Evolutionary conservation across 176 grass and related monocot genomes (phyloP).

Genomic region (Musa troglodytarum): DNA sequence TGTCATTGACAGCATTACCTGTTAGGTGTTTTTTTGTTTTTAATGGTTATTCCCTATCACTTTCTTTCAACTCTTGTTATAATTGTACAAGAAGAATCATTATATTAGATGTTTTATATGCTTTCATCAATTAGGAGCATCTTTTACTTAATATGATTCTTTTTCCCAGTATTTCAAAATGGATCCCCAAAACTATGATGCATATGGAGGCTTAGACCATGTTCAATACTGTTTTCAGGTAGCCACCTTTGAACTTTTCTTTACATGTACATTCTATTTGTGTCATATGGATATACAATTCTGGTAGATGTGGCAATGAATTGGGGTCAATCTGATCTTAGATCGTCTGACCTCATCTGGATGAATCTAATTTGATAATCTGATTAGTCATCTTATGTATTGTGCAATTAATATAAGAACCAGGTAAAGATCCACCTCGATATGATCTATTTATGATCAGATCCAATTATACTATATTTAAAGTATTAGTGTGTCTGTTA

Average conservation of each 20-base stretch:
- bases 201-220: conserved; percentile 53
- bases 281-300: not conserved
- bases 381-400: not conserved
- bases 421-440: no score
- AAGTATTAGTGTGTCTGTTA: not conserved
- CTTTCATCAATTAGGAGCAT: not conserved
- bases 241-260: conserved; percentile 14
- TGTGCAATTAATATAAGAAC: no score
- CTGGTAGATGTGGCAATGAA: not conserved
- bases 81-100: not conserved
- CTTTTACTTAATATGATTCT: conserved; percentile 1
- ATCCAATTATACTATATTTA: not conserved
- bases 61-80: no score
- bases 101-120: not conserved
- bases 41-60: no score
- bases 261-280: not conserved
- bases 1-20: no score
- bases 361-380: not conserved
- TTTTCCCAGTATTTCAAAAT: conserved; percentile 86
- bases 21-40: no score
- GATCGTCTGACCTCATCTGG: not conserved
- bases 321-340: not conserved
- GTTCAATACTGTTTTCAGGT: conserved; percentile 93
- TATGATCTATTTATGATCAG: not conserved
- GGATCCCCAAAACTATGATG: conserved; percentile 71